Percentiles rank a stretch among this genome's conserved stretches.
Evolutionary conservation across 352 stramenopile genomes (phyloP).

Genomic region (Pythium aristosporum): DNA sequence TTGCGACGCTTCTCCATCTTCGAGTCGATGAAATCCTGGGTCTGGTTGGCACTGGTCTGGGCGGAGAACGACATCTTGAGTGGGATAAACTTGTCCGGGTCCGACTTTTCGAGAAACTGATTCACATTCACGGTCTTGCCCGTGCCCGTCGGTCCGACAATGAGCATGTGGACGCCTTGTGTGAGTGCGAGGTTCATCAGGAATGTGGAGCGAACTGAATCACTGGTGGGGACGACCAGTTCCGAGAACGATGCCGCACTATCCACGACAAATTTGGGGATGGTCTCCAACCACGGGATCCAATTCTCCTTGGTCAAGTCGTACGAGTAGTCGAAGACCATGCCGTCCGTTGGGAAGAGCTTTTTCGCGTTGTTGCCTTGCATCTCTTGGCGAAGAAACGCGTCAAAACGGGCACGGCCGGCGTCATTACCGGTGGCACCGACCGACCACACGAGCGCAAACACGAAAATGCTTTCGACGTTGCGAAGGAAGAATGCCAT

Average conservation of each 20-base stretch:
- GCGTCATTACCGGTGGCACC: conserved; percentile 88
- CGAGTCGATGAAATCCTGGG: conserved; percentile 89
- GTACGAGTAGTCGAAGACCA: conserved; percentile 93
- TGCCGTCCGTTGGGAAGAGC: conserved; percentile 47
- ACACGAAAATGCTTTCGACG: conserved; percentile 88
- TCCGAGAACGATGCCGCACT: conserved; percentile 78
- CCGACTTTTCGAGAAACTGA: conserved; percentile 75
- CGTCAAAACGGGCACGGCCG: conserved; percentile 86
- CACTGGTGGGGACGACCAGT: conserved; percentile 92
- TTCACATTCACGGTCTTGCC: conserved; percentile 95
- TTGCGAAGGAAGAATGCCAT: conserved; percentile 89
- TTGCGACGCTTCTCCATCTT: conserved; percentile 94
- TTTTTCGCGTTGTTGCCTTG: conserved; percentile 44
- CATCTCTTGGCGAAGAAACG: conserved; percentile 88
- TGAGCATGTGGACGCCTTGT: conserved; percentile 89
- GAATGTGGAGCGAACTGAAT: conserved; percentile 93
- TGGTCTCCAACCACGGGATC: conserved; percentile 93
- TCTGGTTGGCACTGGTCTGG: conserved; percentile 92
- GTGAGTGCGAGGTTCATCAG: conserved; percentile 83
- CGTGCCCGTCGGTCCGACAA: conserved; percentile 93
- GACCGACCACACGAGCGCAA: conserved; percentile 92
- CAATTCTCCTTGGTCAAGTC: conserved; percentile 87
- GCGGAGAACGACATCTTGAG: conserved; percentile 91
- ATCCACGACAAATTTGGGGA: conserved; percentile 75
- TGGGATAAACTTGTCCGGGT: conserved; percentile 88